A percentile compares a stretch with the other conserved stretches of the same genome.
Conservation (phyloP, 1,139 yeast species). For the Pichia sp. region DNA sequence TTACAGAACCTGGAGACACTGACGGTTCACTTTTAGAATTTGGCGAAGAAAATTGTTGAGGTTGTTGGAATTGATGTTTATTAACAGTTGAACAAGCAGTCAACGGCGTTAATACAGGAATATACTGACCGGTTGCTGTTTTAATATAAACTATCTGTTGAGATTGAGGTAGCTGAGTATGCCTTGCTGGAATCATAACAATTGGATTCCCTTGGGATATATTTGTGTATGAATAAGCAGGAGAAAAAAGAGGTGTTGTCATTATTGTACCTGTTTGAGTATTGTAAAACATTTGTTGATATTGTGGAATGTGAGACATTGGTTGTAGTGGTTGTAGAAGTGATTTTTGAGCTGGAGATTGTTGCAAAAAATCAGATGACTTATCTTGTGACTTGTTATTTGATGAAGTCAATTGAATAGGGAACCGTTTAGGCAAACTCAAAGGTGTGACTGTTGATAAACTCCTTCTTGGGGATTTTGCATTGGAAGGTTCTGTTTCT, state of each 20-base stretch:
- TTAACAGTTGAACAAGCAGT: background rate
- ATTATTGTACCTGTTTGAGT: conserved; percentile 5
- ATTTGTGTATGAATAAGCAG: background rate
- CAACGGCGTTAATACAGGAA: conserved; percentile 5
- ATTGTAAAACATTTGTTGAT: conserved; percentile 12
- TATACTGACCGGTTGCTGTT: conserved; percentile 6
- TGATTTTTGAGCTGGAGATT: background rate
- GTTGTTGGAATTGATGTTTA: background rate
- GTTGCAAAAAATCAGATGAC: background rate
- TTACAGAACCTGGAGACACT: background rate
- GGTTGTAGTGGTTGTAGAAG: background rate
- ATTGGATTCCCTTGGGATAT: background rate
- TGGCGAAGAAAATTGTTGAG: background rate
- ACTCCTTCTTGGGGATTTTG: background rate
- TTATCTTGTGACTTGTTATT: background rate
- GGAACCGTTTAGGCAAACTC: conserved; percentile 6
- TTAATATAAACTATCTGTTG: conserved; percentile 5
- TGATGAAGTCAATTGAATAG: background rate
- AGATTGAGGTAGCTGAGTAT: background rate
- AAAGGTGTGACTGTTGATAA: background rate
- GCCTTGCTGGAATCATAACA: background rate
- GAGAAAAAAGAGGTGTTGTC: conserved; percentile 1
- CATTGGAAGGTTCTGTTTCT: background rate
- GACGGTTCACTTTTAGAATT: background rate
- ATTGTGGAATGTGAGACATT: background rate